Conservation (phyloP, 2,329 filamentous ascomycete species). For the Diaporthe humulicola region DNA sequence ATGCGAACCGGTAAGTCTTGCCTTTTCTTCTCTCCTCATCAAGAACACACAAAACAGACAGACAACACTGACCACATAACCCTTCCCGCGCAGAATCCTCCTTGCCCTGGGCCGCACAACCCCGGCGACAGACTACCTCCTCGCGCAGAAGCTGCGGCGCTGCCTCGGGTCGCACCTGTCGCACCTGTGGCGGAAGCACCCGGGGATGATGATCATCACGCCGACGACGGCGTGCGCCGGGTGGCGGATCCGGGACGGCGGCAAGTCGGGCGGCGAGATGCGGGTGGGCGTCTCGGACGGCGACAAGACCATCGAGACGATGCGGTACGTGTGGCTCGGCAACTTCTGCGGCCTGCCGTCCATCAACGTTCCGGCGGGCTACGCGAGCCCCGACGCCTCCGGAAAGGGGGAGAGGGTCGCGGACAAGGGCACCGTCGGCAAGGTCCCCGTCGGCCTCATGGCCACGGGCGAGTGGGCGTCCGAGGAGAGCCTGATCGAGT, state of each 20-base stretch:
- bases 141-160: conserved; percentile 77
- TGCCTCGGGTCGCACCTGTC: conserved; percentile 80
- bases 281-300: conserved; percentile 60
- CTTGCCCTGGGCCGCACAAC: conserved; percentile 74
- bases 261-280: conserved; percentile 48
- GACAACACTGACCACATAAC: neutral
- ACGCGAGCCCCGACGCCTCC: conserved; percentile 53
- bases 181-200: conserved; percentile 73
- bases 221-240: conserved; percentile 72
- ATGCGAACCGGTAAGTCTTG: conserved; percentile 51
- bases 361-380: conserved; percentile 61
- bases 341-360: conserved; percentile 64
- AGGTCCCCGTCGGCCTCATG: conserved; percentile 67
- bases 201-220: conserved; percentile 78
- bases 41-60: rapidly evolving
- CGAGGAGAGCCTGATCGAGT: conserved; percentile 62
- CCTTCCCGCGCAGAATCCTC: conserved; percentile 70
- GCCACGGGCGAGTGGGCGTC: conserved; percentile 67
- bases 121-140: conserved; percentile 74
- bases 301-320: conserved; percentile 59
- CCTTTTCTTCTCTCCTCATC: too few species aligned
- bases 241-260: conserved; percentile 54
- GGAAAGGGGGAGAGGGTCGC: conserved; percentile 49
- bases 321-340: conserved; percentile 65
- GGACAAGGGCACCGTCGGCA: conserved; percentile 51